Evolutionary conservation across 2,329 filamentous ascomycete species (phyloP).

Genomic region (Pezicula neosporulosa): DNA sequence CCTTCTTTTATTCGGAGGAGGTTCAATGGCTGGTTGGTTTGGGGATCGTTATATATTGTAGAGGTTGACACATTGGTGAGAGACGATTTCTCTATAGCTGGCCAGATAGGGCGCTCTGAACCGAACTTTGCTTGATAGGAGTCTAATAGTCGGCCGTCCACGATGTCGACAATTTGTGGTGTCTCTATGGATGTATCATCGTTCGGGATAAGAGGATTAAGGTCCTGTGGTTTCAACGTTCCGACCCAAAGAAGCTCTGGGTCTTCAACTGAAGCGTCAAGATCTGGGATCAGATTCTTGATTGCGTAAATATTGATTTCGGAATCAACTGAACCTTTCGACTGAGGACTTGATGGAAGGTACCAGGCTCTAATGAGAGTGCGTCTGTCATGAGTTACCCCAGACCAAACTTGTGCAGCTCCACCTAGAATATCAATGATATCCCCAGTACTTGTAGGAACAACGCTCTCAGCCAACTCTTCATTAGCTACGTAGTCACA

Average conservation of each 20-base stretch:
- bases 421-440: not conserved
- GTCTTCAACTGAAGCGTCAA: conserved; percentile 70
- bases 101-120: conserved; percentile 15
- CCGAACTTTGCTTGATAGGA: conserved; percentile 8
- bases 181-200: too few relatives aligned
- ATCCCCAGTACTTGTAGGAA: not conserved
- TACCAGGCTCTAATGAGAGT: conserved; percentile 67
- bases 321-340: conserved; percentile 15
- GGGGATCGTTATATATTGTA: conserved; percentile 28
- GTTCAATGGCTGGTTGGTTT: conserved; percentile 46
- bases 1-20: conserved; percentile 63
- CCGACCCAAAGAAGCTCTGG: conserved; percentile 47
- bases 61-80: conserved; percentile 5
- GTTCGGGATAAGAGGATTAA: not conserved
- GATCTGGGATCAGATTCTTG: conserved; percentile 60
- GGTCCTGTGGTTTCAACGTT: not conserved
- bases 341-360: not conserved
- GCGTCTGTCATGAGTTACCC: conserved; percentile 63
- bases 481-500: conserved; percentile 84
- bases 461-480: conserved; percentile 62
- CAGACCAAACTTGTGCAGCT: conserved; percentile 49
- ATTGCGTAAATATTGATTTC: conserved; percentile 59
- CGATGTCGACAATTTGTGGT: conserved; percentile 31
- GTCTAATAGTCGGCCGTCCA: conserved; percentile 31
- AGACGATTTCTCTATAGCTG: not conserved